phyloP scores from a whole-genome alignment of 2,329 filamentous ascomycete species.

The Alternaria arborescens region DNA sequence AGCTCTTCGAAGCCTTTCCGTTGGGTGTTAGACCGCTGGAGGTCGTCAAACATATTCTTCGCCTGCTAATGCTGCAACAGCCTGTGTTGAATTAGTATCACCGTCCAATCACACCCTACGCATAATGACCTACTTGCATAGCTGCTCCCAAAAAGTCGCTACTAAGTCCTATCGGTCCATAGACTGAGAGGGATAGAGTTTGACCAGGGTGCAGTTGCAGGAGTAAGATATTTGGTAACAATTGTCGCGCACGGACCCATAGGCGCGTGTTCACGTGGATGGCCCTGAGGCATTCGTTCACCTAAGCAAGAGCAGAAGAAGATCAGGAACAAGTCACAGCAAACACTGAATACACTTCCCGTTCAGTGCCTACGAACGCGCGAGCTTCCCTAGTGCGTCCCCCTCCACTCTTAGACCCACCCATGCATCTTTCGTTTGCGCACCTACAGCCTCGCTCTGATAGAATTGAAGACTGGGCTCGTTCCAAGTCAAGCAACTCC shows the following conservation, averaged over 20 bases:
- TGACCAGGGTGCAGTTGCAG: neutral
- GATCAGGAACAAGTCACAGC: neutral
- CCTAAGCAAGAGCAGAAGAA: neutral
- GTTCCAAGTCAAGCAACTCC: slow-evolving; percentile 94
- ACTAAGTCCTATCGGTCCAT: neutral
- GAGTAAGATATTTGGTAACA: neutral
- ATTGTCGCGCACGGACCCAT: neutral
- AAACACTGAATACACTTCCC: neutral
- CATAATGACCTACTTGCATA: neutral
- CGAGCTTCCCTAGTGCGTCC: slow-evolving; percentile 69
- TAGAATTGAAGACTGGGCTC: slow-evolving; percentile 91
- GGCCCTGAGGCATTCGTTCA: neutral
- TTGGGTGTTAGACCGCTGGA: neutral
- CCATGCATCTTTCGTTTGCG: slow-evolving; percentile 74
- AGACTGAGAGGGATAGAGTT: neutral
- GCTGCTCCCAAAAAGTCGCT: neutral
- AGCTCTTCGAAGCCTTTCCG: no score
- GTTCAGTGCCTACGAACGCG: slow-evolving; percentile 8
- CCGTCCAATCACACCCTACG: no score
- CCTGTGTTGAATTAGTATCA: neutral
- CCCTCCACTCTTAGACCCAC: slow-evolving; percentile 78
- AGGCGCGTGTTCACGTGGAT: neutral
- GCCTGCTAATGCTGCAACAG: neutral
- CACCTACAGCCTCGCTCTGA: slow-evolving; percentile 62
- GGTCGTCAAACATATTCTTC: neutral